A percentile compares a stretch with the other conserved stretches of the same genome.
These are phyloP conservation scores for Metarhizium humberi DNA, from an alignment of 2,329 filamentous ascomycete genomes.

Conservation along the genomic window DNA sequence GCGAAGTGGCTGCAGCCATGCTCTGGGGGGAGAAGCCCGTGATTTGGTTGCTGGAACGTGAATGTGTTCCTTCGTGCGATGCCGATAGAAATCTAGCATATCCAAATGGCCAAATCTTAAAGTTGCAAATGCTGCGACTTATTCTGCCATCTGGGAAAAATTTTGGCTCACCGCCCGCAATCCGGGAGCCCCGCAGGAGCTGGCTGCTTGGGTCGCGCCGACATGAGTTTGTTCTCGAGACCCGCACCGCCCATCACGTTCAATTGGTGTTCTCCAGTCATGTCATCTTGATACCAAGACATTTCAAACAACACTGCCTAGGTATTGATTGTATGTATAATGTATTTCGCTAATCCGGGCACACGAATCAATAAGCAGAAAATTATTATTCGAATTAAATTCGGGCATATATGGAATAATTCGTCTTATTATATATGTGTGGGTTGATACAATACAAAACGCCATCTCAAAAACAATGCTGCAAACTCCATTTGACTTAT, in stretches of 20 bases:
- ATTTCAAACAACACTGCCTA: too few relatives aligned
- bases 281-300: too few relatives aligned
- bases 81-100: background rate
- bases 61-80: background rate
- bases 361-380: background rate
- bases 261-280: too few relatives aligned
- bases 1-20: constrained; percentile 37
- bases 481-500: background rate
- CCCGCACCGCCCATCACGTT: too few relatives aligned
- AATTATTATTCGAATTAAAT: background rate
- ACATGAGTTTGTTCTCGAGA: too few relatives aligned
- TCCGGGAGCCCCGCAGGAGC: background rate
- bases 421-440: background rate
- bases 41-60: background rate
- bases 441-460: background rate
- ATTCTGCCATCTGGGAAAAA: constrained; percentile 8
- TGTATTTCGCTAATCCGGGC: too few relatives aligned
- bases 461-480: background rate
- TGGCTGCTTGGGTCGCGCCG: too few relatives aligned
- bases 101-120: background rate
- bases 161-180: constrained; percentile 10
- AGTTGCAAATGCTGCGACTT: background rate
- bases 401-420: background rate
- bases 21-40: constrained; percentile 9
- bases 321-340: too few relatives aligned